Evolutionary conservation across 192 early-diverging fungal species (phyloP), one percentile per base, ranked within the genome.

Genomic region (Backusella australiensis): DNA sequence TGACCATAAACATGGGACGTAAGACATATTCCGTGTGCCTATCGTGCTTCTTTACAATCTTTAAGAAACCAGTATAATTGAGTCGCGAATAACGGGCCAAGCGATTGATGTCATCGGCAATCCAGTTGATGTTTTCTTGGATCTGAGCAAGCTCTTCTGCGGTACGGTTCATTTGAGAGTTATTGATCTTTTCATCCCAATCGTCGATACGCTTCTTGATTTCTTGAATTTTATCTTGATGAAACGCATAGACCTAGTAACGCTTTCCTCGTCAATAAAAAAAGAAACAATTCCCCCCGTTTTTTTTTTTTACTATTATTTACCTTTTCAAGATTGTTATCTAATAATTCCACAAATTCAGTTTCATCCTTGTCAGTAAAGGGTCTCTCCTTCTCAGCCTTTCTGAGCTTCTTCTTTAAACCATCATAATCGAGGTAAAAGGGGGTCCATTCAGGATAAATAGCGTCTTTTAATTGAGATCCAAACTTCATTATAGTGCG

Each of bases 11-110:
- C 86, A 94, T 80, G 34, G 94, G 89, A 81, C 93, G 85, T 35
- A 99, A 83, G 38, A 89, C 83, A 78, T 90, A 95, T 9, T 82
- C 83, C 19, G 96, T 94, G 80, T 96, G 93, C 75, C 95, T 93
- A 86, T 99, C 97, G 82, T 99, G 98, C 85, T 99, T 99, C 85
- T 99, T 99, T 81, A 99, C 89, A 78, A 98, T 98, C 88, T 97
- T 93, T 42, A 93, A 85, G 71, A 95, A 93, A 29, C 91, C 94
- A 11, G 94, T 92, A 81, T 93, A 95, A 86, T 95, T 95, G 76
- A 93, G 86, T 15, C 93, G 85, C 14, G 90, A 89, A 75, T 89
- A 95, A 74, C 90, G 91, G 44, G 93, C 89, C 56, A 95, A 81
- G 78, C 93, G 90, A 74, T 94, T 93, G 36, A 94, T 87, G 46